Conservation (phyloP, 2,329 filamentous ascomycete genomes). For the Amesomyces nigricolor region DNA sequence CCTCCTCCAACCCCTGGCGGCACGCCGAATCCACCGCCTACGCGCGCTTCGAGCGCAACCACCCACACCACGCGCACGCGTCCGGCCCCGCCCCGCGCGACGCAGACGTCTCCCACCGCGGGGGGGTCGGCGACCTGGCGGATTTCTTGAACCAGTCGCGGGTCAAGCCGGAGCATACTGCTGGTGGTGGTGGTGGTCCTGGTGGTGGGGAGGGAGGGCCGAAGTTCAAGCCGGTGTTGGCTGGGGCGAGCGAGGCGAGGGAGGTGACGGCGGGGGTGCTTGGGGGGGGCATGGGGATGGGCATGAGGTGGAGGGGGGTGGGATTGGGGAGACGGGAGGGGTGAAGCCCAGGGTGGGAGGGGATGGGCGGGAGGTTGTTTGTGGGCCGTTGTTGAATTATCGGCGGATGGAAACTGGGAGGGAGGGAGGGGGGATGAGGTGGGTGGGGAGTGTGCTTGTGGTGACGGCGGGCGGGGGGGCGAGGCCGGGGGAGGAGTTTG, state of each 20-base stretch:
- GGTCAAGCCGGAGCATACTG: conserved; percentile 28
- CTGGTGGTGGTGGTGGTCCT: conserved; percentile 1
- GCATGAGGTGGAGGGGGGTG: not conserved
- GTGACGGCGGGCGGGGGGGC: conserved; percentile 68
- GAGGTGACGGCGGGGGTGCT: conserved; percentile 18
- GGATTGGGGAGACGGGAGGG: not conserved
- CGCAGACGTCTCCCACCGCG: conserved; percentile 33
- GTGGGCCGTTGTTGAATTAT: conserved; percentile 73
- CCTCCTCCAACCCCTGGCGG: conserved; percentile 54
- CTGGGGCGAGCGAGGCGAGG: conserved; percentile 36
- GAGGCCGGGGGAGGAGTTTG: conserved; percentile 41
- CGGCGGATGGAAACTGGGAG: conserved; percentile 58
- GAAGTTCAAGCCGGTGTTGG: conserved; percentile 44
- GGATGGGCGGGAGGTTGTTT: conserved; percentile 56
- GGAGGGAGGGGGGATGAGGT: conserved; percentile 37
- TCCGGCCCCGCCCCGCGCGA: conserved; percentile 34
- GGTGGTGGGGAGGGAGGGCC: conserved; percentile 14
- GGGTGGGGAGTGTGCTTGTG: conserved; percentile 82
- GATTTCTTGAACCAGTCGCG: conserved; percentile 52
- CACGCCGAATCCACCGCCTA: conserved; percentile 58
- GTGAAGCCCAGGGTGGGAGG: conserved; percentile 23
- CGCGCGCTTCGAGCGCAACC: conserved; percentile 41
- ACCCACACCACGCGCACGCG: conserved; percentile 20
- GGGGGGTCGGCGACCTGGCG: conserved; percentile 46
- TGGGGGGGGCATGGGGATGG: not conserved